phyloP scores from a whole-genome alignment of 768 basidiomycete genomes.

The Pleurotus platypus region DNA sequence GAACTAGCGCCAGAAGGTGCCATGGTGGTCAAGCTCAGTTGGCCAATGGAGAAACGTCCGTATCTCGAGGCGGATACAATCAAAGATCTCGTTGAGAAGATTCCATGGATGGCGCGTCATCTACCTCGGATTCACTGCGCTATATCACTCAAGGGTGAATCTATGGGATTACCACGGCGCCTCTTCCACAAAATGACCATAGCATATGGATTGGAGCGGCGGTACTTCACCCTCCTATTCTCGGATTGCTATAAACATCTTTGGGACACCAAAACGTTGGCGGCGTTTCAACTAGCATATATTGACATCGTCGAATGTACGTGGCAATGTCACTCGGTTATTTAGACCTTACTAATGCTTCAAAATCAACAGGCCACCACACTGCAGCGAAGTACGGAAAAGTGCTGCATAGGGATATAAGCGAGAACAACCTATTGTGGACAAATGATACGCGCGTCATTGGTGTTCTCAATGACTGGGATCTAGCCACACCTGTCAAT shows the following conservation, averaged over 20 bases:
- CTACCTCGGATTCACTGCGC: slow-evolving; percentile 11
- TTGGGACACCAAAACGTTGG: slow-evolving; percentile 15
- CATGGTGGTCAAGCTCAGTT: slow-evolving; percentile 13
- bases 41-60: slow-evolving; percentile 9
- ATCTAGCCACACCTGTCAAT: slow-evolving; percentile 16
- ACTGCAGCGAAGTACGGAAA: slow-evolving; percentile 14
- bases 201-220: slow-evolving; percentile 3
- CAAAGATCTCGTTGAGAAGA: slow-evolving; percentile 3
- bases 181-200: neutral
- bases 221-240: slow-evolving; percentile 15
- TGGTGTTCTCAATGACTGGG: slow-evolving; percentile 26
- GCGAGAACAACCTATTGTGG: slow-evolving; percentile 27
- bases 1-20: neutral
- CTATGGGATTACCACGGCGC: slow-evolving; percentile 11
- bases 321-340: neutral
- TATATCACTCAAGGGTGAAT: neutral
- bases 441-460: slow-evolving; percentile 2
- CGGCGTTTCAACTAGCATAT: slow-evolving; percentile 23
- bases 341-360: neutral
- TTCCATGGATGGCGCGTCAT: slow-evolving; percentile 12
- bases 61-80: slow-evolving; percentile 11
- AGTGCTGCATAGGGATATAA: slow-evolving; percentile 28
- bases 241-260: slow-evolving; percentile 16
- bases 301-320: slow-evolving; percentile 27
- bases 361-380: slow-evolving; percentile 18